Evolutionary conservation across 306 rosid genomes (phyloP).

Genomic region (Malus domestica): ASM211411v1 NC_041801.1:21344001-21344500

Average conservation of each 20-base stretch:
- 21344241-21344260: background rate
- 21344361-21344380: conserved; percentile 45
- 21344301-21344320: conserved; percentile 74
- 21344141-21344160: background rate
- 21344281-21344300: background rate
- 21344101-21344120: background rate
- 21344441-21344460: conserved; percentile 53
- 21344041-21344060: too few relatives aligned
- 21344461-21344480: background rate
- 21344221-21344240: too few relatives aligned
- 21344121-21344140: background rate
- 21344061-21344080: too few relatives aligned
- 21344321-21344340: conserved; percentile 59
- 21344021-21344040: too few relatives aligned
- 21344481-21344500: background rate
- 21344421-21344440: conserved; percentile 88
- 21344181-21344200: background rate
- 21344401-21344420: conserved; percentile 73
- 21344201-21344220: background rate
- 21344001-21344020: too few relatives aligned
- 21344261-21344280: background rate
- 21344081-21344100: too few relatives aligned
- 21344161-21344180: background rate
- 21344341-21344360: conserved; percentile 67
- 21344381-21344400: conserved; percentile 78